Evolutionary conservation across 2,329 filamentous ascomycete species (phyloP).

Genomic region (Byssoonygena ceratinophila): DNA sequence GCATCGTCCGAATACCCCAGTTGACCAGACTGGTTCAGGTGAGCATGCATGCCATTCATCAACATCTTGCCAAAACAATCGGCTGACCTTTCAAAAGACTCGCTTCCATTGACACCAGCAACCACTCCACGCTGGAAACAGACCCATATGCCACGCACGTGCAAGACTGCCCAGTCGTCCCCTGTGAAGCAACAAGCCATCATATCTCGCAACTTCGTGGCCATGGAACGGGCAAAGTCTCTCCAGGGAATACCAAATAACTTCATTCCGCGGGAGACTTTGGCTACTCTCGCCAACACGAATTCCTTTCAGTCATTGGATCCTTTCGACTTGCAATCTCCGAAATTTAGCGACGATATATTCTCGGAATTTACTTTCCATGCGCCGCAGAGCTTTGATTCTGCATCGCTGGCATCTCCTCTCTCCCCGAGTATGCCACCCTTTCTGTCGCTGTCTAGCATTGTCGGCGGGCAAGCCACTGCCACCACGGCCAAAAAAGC

Average conservation of each 20-base stretch:
- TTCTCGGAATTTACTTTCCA: slow-evolving; percentile 17
- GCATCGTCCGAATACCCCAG: slow-evolving; percentile 52
- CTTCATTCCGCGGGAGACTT: slow-evolving; percentile 29
- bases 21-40: slow-evolving; percentile 47
- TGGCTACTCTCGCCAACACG: slow-evolving; percentile 45
- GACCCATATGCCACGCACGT: slow-evolving; percentile 30
- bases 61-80: background rate
- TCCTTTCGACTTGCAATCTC: slow-evolving; percentile 45
- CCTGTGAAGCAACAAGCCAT: slow-evolving; percentile 30
- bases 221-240: slow-evolving; percentile 39
- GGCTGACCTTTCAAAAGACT: slow-evolving; percentile 11
- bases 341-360: slow-evolving; percentile 13
- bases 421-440: slow-evolving; percentile 41
- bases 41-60: slow-evolving; percentile 26
- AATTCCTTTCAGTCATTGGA: slow-evolving; percentile 35
- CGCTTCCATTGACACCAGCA: slow-evolving; percentile 54
- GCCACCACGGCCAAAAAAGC: slow-evolving; percentile 17
- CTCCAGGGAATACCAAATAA: slow-evolving; percentile 36
- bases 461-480: slow-evolving; percentile 35
- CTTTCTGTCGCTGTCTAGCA: slow-evolving; percentile 45
- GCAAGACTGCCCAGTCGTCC: slow-evolving; percentile 31
- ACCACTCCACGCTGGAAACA: slow-evolving; percentile 47
- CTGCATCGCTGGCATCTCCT: slow-evolving; percentile 21
- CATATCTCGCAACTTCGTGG: slow-evolving; percentile 26
- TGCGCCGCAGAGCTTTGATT: slow-evolving; percentile 16